Percentiles rank a stretch among this genome's conserved stretches.
phyloP scores from a whole-genome alignment of 306 rosid genomes.

The Lupinus albus region DNA sequence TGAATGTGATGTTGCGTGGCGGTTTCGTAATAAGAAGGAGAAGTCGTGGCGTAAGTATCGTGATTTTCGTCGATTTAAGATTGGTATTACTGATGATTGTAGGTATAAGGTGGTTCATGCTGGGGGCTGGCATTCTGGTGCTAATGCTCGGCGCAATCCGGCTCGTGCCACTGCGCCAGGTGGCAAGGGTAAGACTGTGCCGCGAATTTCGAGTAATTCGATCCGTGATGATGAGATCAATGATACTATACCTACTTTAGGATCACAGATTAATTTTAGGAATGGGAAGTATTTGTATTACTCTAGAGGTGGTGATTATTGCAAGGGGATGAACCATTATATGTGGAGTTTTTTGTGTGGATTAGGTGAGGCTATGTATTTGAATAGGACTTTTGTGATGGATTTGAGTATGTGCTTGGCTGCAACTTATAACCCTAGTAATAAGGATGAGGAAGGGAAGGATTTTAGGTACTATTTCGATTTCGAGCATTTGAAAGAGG shows the following conservation, averaged over 20 bases:
- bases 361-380: constrained; percentile 90
- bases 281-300: constrained; percentile 92
- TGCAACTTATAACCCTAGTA: constrained; percentile 66
- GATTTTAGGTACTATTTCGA: constrained; percentile 94
- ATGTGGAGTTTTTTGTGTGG: constrained; percentile 98
- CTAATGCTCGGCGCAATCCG: constrained; percentile 64
- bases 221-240: constrained; percentile 81
- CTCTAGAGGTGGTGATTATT: constrained; percentile 93
- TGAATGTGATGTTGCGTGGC: constrained; percentile 91
- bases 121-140: constrained; percentile 86
- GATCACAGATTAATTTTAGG: constrained; percentile 73
- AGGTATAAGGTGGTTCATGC: constrained; percentile 72
- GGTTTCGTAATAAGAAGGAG: constrained; percentile 86
- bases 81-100: constrained; percentile 62
- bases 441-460: constrained; percentile 86
- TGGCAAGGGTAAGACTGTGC: not conserved
- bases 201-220: constrained; percentile 1
- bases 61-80: constrained; percentile 78
- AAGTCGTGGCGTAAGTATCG: constrained; percentile 95
- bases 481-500: constrained; percentile 97
- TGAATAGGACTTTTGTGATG: constrained; percentile 95
- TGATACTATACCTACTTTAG: constrained; percentile 84
- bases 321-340: constrained; percentile 96
- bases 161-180: not conserved
- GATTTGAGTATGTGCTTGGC: constrained; percentile 85